Evolutionary conservation across 495 filamentous ascomycete genomes (phyloP).

Genomic region (Cryomyces antarcticus): DNA sequence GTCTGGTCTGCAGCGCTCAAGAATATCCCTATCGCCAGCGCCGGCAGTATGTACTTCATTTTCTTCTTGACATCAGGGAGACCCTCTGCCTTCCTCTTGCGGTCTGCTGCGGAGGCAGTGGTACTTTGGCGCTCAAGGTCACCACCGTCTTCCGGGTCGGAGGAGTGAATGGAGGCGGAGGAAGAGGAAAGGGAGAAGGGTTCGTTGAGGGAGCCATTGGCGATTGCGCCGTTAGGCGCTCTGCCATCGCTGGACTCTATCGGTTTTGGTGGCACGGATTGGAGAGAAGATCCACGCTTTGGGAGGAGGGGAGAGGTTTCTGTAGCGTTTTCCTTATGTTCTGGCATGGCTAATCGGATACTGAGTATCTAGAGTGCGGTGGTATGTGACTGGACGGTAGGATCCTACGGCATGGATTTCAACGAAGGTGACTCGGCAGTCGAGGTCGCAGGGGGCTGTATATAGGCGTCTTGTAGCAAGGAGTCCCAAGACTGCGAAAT

Average conservation of each 20-base stretch:
- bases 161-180: neutral
- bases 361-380: no score
- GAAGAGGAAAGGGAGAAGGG: neutral
- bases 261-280: neutral
- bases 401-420: no score
- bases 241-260: constrained; percentile 6
- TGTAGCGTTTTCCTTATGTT: neutral
- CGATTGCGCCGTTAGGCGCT: constrained; percentile 3
- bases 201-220: neutral
- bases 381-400: no score
- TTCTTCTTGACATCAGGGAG: constrained; percentile 22
- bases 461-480: no score
- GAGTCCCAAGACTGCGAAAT: no score
- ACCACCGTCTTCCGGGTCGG: constrained; percentile 5
- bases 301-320: constrained; percentile 15
- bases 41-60: constrained; percentile 34
- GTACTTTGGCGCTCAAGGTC: constrained; percentile 12
- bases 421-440: no score
- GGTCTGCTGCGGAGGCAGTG: constrained; percentile 5
- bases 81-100: constrained; percentile 17
- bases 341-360: neutral
- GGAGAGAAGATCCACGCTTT: neutral
- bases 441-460: no score
- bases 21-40: constrained; percentile 44
- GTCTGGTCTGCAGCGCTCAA: constrained; percentile 64